Conservation (phyloP, 1,284 basidiomycete genomes). For the Neotropicomus parvogracilis region DNA sequence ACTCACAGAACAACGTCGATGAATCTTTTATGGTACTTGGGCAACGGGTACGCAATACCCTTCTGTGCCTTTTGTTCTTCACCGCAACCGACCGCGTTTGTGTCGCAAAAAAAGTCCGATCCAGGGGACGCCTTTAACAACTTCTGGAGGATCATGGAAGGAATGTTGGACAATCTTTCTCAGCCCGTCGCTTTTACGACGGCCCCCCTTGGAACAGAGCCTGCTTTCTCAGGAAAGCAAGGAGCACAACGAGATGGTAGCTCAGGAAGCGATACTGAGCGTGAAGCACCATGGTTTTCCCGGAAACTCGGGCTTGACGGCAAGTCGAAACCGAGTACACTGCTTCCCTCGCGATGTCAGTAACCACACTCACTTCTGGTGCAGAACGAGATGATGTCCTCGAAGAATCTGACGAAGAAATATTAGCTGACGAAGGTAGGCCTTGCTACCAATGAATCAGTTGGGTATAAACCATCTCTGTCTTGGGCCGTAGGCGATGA, state of each 20-base stretch:
- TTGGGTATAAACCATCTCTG: background rate
- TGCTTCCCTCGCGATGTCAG: background rate
- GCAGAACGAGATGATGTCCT: constrained; percentile 20
- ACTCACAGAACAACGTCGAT: constrained; percentile 71
- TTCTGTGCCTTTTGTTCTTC: constrained; percentile 3
- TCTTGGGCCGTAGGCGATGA: constrained; percentile 48
- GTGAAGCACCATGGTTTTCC: constrained; percentile 55
- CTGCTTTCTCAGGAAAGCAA: constrained; percentile 25
- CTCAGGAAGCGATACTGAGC: constrained; percentile 60
- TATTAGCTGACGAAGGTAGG: constrained; percentile 42
- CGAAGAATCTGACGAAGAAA: constrained; percentile 35
- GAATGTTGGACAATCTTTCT: constrained; percentile 74
- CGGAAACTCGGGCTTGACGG: constrained; percentile 33
- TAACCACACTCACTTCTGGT: constrained; percentile 13
- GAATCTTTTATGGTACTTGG: constrained; percentile 83
- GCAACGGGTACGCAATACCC: constrained; percentile 48
- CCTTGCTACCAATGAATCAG: background rate
- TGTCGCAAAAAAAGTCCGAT: constrained; percentile 49
- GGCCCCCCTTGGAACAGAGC: constrained; percentile 57
- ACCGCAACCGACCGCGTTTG: constrained; percentile 6
- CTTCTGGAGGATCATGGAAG: constrained; percentile 82
- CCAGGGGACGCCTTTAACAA: constrained; percentile 79
- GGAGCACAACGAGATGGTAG: constrained; percentile 43
- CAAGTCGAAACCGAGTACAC: constrained; percentile 23
- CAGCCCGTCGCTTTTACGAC: constrained; percentile 84